Conservation (phyloP, 2,329 filamentous ascomycete species). For the Ascochyta koolunga region DNA sequence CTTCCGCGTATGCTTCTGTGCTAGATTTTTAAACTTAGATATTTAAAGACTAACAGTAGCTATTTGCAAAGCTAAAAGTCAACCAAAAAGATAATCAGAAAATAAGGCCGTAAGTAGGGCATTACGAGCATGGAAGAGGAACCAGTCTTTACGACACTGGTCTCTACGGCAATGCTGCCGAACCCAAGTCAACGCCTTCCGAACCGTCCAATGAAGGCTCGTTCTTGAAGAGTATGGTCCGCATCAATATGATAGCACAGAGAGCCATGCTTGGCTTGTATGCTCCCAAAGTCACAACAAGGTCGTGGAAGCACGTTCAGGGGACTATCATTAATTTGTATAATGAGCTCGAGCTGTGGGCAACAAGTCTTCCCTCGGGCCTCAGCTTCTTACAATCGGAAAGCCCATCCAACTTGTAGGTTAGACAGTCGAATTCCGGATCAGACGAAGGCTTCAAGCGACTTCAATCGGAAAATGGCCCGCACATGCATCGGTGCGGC, state of each 20-base stretch:
- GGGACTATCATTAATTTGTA: not conserved
- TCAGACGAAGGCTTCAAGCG: conserved; percentile 36
- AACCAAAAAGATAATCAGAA: too few relatives aligned
- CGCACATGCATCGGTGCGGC: conserved; percentile 45
- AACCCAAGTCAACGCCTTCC: not conserved
- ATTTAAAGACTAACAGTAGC: too few relatives aligned
- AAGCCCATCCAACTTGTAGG: conserved; percentile 37
- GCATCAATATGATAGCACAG: conserved; percentile 8
- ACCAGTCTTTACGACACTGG: not conserved
- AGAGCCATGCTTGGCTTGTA: conserved; percentile 32
- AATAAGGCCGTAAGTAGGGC: too few relatives aligned
- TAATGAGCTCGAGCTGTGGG: not conserved
- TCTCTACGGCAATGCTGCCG: too few relatives aligned
- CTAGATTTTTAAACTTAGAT: too few relatives aligned
- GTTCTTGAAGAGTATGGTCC: not conserved
- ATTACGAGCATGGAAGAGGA: not conserved
- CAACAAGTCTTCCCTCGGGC: not conserved
- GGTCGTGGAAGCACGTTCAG: conserved; percentile 20
- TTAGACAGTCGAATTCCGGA: conserved; percentile 39
- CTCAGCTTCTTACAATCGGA: conserved; percentile 1
- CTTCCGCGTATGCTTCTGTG: too few relatives aligned
- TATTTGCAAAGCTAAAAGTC: too few relatives aligned
- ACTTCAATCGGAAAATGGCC: conserved; percentile 40
- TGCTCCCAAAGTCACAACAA: conserved; percentile 28
- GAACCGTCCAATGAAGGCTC: not conserved